Conservation (phyloP, 2,329 filamentous ascomycete species). For the Epichloe sylvatica region DNA sequence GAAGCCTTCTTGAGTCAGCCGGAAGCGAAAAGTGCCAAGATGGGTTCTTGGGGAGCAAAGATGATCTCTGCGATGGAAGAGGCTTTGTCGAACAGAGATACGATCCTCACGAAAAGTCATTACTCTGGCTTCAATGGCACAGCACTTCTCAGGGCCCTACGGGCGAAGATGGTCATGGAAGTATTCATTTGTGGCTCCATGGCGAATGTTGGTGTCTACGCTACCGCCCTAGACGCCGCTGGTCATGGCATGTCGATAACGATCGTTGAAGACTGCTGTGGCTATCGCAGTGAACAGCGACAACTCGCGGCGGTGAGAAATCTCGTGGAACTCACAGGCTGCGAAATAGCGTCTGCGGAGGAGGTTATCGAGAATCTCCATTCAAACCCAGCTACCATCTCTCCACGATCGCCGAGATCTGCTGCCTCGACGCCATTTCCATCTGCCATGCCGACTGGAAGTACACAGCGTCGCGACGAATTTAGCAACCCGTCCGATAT, state of each 20-base stretch:
- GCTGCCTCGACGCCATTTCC: background rate
- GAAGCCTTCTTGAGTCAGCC: slow-evolving; percentile 35
- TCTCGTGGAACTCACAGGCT: slow-evolving; percentile 63
- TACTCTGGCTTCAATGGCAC: slow-evolving; percentile 81
- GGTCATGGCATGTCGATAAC: slow-evolving; percentile 79
- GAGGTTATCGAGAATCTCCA: slow-evolving; percentile 35
- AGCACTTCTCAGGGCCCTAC: slow-evolving; percentile 57
- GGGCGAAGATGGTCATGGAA: slow-evolving; percentile 79
- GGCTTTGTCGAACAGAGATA: slow-evolving; percentile 33
- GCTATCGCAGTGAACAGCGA: slow-evolving; percentile 55
- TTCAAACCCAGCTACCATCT: slow-evolving; percentile 5
- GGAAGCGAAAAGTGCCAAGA: slow-evolving; percentile 29
- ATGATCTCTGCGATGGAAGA: slow-evolving; percentile 29
- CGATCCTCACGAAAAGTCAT: slow-evolving; percentile 52
- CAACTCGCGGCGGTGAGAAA: slow-evolving; percentile 57
- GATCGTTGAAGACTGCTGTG: slow-evolving; percentile 76
- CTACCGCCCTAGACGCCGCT: slow-evolving; percentile 81
- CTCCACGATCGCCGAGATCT: slow-evolving; percentile 3
- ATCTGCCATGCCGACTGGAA: background rate
- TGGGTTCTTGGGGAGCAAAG: slow-evolving; percentile 30
- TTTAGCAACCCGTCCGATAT: slow-evolving; percentile 14
- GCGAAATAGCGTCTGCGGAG: slow-evolving; percentile 45
- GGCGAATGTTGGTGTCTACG: slow-evolving; percentile 78
- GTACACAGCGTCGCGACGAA: background rate
- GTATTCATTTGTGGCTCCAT: slow-evolving; percentile 79